These are phyloP conservation scores for Yamadazyma akitaensis DNA, from an alignment of 805 yeast genomes.

Conservation along the genomic window DNA sequence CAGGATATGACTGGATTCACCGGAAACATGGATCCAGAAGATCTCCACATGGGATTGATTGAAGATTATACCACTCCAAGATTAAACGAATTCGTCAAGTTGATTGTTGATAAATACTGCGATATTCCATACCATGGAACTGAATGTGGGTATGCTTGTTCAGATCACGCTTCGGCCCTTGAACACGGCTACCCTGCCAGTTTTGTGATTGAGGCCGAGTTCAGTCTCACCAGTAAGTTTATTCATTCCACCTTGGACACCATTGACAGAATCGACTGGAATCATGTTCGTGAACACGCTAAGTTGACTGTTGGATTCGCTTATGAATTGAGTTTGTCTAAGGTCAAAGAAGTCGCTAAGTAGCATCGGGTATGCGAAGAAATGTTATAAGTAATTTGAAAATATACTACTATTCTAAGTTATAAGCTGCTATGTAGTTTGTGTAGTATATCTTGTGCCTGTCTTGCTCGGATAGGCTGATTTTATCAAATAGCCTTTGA, in stretches of 20 bases:
- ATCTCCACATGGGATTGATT: constrained; percentile 71
- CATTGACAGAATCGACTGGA: constrained; percentile 71
- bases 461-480: constrained; percentile 9
- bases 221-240: constrained; percentile 59
- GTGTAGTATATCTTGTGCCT: constrained; percentile 15
- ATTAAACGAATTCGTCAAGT: constrained; percentile 59
- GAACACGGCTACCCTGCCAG: constrained; percentile 82
- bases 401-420: constrained; percentile 7
- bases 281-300: constrained; percentile 77
- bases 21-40: constrained; percentile 45
- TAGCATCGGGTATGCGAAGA: background rate
- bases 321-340: constrained; percentile 57
- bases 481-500: constrained; percentile 16
- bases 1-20: constrained; percentile 93
- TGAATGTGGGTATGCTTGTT: constrained; percentile 86
- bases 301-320: constrained; percentile 73
- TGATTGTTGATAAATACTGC: constrained; percentile 60
- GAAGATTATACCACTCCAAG: constrained; percentile 59
- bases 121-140: constrained; percentile 70
- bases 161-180: constrained; percentile 86
- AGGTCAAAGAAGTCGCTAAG: constrained; percentile 10
- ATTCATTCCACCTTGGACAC: constrained; percentile 82
- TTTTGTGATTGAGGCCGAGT: constrained; percentile 75
- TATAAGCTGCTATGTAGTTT: constrained; percentile 20
- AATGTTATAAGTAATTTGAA: background rate